Percentiles rank a stretch among this genome's conserved stretches.
phyloP scores from a whole-genome alignment of 345 rosid genomes.

The Erucastrum elatum region DNA sequence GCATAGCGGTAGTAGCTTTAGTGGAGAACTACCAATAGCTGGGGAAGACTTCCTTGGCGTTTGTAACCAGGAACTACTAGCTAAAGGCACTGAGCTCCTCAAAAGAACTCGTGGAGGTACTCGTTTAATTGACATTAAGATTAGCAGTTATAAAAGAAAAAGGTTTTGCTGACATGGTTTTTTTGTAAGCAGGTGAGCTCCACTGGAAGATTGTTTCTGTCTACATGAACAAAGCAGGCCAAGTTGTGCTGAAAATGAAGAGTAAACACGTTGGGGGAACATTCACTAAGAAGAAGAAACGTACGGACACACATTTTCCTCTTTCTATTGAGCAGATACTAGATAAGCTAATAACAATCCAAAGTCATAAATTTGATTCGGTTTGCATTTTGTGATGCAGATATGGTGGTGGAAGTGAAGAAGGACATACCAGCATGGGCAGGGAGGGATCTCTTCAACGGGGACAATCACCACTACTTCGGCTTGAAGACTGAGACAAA shows the following conservation, averaged over 20 bases:
- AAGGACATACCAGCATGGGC: slow-evolving; percentile 88
- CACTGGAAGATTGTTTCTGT: slow-evolving; percentile 94
- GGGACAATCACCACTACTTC: slow-evolving; percentile 72
- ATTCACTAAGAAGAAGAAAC: slow-evolving; percentile 82
- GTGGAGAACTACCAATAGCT: slow-evolving; percentile 57
- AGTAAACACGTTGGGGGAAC: slow-evolving; percentile 85
- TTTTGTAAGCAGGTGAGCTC: slow-evolving; percentile 69
- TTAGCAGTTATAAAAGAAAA: neutral
- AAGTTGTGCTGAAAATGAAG: slow-evolving; percentile 86
- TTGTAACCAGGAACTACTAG: slow-evolving; percentile 70
- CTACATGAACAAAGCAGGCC: slow-evolving; percentile 64
- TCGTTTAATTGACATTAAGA: neutral
- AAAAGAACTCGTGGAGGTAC: slow-evolving; percentile 91
- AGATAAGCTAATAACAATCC: neutral
- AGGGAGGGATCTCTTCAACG: slow-evolving; percentile 75
- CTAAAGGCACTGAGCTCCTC: slow-evolving; percentile 82
- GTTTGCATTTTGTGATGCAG: slow-evolving; percentile 40
- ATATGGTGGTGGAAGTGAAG: slow-evolving; percentile 67
- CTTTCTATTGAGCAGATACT: neutral
- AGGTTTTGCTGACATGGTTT: neutral
- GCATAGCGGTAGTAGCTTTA: slow-evolving; percentile 42
- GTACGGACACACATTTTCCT: slow-evolving; percentile 17
- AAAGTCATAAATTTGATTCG: neutral
- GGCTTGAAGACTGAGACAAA: slow-evolving; percentile 69
- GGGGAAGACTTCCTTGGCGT: slow-evolving; percentile 59